Evolutionary conservation across 257 asterid genomes (phyloP), one percentile per base, ranked within the genome.

Genomic region (Salvia miltiorrhiza): DNA sequence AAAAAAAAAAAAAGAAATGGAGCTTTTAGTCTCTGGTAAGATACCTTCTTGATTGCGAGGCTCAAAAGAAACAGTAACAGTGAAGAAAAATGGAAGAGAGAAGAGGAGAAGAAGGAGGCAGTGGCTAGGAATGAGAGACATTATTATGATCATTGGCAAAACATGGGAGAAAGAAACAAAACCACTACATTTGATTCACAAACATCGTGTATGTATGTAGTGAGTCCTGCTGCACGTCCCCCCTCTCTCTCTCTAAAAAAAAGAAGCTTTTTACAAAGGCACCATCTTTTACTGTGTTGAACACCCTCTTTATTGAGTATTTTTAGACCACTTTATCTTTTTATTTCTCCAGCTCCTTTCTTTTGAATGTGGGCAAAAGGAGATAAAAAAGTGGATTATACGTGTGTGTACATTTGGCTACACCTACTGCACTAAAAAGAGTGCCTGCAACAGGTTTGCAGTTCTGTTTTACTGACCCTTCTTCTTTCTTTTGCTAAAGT

Each of bases 31-130:
- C 10, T 21, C 9, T 67, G 23, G 26, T 44, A 57, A n/a, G 23
- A 8, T 78, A 88, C 98, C 98, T 90, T 92, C 97, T 43, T 87
- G 98, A 77, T 90, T 92, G 9, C 95, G 78, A 23, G 87, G 83
- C 77, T 90, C 91, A 67, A 85, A 90, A 0, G 95, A 78, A 59
- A 76, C 60, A 48, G 73, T 82, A 3, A 49, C 43, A 60, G 70
- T 32, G 55, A 77, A 64, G 73, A 62, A 76, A 63, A 69, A 78
- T 53, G 84, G 48, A 49, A 81, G 72, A 40, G 77, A 33, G 50
- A 83, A 63, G 69, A 83, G 26, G 62, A 60, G 41, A 68, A 33
- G 19, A 58, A 47, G 63, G 39, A 70, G 52, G 66, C 43, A 4
- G 48, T 67, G 69, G 37, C 54, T 21, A 47, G 61, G 63, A 71